Evolutionary conservation across 148 eudicot genomes (phyloP).

Genomic region (Silene conica): DNA sequence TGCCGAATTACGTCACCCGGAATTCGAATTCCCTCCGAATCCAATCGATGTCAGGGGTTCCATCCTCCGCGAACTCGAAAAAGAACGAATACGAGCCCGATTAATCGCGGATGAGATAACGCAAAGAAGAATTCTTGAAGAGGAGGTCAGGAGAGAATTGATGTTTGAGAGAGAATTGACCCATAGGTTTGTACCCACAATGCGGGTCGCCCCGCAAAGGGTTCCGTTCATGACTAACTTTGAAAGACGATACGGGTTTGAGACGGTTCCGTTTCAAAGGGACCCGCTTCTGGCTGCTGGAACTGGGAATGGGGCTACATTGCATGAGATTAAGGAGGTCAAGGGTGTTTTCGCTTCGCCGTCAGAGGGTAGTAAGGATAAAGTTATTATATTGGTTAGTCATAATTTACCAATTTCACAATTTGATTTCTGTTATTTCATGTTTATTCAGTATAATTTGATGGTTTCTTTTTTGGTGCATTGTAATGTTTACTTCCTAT

Average conservation of each 20-base stretch:
- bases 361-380: conserved; percentile 32
- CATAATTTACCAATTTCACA: neutral
- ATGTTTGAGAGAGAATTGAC: conserved; percentile 50
- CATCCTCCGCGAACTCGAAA: conserved; percentile 47
- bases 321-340: conserved; percentile 25
- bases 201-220: conserved; percentile 23
- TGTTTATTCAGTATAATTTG: neutral
- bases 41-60: conserved; percentile 3
- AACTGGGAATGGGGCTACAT: conserved; percentile 9
- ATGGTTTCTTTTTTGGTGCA: neutral
- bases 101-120: conserved; percentile 43
- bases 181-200: neutral
- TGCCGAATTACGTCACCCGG: neutral
- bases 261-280: conserved; percentile 35
- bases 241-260: conserved; percentile 20
- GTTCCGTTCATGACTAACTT: conserved; percentile 21
- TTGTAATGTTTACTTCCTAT: neutral
- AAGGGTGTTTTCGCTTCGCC: conserved; percentile 16
- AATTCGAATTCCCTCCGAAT: neutral
- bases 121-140: conserved; percentile 46
- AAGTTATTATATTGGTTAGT: conserved; percentile 50
- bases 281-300: conserved; percentile 18
- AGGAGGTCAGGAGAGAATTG: conserved; percentile 65
- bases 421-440: neutral
- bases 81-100: conserved; percentile 53